These are phyloP conservation scores for Arctium minus DNA, from an alignment of 129 eudicot species.

Conservation along the genomic window DNA sequence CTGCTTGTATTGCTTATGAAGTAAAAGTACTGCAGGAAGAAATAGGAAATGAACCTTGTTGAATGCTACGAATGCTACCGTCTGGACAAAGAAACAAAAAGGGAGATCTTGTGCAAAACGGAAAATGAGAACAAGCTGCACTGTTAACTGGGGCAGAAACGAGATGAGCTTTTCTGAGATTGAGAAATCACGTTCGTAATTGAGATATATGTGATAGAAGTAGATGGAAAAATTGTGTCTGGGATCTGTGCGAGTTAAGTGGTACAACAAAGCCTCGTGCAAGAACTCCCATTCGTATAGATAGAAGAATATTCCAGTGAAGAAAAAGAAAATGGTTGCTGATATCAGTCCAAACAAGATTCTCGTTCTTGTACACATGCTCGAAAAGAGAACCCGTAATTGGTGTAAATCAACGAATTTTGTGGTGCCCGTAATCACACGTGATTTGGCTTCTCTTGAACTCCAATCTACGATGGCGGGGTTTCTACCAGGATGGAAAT, in stretches of 20 bases:
- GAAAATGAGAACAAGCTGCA: conserved; percentile 68
- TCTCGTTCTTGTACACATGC: conserved; percentile 59
- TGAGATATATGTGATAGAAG: conserved; percentile 90
- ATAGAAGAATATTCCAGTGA: conserved; percentile 62
- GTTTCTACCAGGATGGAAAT: conserved; percentile 53
- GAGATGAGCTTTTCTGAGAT: conserved; percentile 71
- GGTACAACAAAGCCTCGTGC: conserved; percentile 87
- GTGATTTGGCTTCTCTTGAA: conserved; percentile 25
- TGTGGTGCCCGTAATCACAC: conserved; percentile 13
- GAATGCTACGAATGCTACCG: conserved; percentile 93
- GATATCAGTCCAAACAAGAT: conserved; percentile 66
- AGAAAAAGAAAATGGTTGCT: conserved; percentile 63
- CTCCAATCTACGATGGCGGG: conserved; percentile 65
- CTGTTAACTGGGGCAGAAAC: conserved; percentile 83
- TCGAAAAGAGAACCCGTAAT: conserved; percentile 32
- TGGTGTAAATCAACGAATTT: not conserved
- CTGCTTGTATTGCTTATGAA: not conserved
- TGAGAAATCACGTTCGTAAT: conserved; percentile 66
- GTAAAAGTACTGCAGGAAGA: not conserved
- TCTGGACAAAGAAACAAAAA: conserved; percentile 85
- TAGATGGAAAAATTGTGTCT: conserved; percentile 93
- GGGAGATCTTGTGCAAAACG: conserved; percentile 75
- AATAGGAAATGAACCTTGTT: conserved; percentile 65
- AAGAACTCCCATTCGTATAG: conserved; percentile 85
- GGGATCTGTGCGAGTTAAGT: conserved; percentile 96